Evolutionary conservation across 352 stramenopile species (phyloP).

Genomic region (Globisporangium echinulatum): DNA sequence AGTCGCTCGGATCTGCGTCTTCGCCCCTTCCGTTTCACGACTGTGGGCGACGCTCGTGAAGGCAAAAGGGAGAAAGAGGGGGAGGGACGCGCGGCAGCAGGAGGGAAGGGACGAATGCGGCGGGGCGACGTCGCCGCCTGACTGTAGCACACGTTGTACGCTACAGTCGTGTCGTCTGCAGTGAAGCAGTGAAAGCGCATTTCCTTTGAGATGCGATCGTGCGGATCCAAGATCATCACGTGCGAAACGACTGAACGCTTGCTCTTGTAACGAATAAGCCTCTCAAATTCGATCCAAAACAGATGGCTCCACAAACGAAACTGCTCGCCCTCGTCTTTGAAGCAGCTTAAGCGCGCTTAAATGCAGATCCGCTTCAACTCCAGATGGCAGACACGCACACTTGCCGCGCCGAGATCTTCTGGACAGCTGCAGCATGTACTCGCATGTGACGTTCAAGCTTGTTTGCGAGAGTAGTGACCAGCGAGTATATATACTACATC

Average conservation of each 20-base stretch:
- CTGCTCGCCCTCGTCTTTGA: background rate
- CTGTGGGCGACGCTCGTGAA: constrained; percentile 24
- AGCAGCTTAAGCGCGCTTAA: background rate
- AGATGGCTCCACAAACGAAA: background rate
- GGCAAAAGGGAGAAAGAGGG: constrained; percentile 2
- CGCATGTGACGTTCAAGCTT: background rate
- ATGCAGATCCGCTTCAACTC: background rate
- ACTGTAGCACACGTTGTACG: no score
- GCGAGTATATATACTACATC: no score
- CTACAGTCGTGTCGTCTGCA: background rate
- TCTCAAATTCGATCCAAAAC: background rate
- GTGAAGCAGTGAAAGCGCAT: background rate
- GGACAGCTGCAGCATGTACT: background rate
- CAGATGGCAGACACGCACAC: background rate
- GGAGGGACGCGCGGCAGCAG: constrained; percentile 1
- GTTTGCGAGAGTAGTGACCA: no score
- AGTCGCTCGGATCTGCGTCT: constrained; percentile 14
- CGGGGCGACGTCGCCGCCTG: background rate
- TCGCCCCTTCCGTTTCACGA: constrained; percentile 71
- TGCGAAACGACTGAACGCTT: background rate
- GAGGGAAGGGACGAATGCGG: background rate
- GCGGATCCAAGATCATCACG: background rate
- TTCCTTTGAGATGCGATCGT: background rate
- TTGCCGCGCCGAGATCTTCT: no score
- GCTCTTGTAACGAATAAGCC: background rate